These are phyloP conservation scores for Apiospora phragmitis DNA, from an alignment of 2,329 filamentous ascomycete genomes.

Conservation along the genomic window DNA sequence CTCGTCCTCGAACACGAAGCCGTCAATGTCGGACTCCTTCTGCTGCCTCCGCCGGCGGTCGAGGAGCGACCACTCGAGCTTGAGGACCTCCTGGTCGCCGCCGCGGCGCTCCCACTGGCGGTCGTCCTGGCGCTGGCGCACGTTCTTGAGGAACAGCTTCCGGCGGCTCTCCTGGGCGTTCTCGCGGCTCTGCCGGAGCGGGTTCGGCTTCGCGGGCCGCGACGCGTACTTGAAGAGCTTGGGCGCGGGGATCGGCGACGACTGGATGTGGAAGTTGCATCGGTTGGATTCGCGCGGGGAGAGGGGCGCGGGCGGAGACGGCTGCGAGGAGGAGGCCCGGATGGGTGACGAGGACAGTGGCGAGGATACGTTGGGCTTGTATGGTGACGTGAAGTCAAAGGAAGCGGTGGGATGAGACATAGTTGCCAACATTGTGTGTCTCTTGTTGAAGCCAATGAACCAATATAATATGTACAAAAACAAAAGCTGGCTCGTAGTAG, in stretches of 20 bases:
- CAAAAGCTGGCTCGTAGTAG: neutral
- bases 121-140: constrained; percentile 61
- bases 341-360: constrained; percentile 61
- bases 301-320: constrained; percentile 41
- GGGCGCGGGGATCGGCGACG: constrained; percentile 34
- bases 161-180: constrained; percentile 64
- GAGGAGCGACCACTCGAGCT: constrained; percentile 43
- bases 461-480: neutral
- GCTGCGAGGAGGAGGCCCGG: constrained; percentile 50
- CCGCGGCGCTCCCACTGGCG: constrained; percentile 60
- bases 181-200: constrained; percentile 60
- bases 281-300: constrained; percentile 45
- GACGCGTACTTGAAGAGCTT: constrained; percentile 48
- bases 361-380: constrained; percentile 52
- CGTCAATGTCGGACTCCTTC: constrained; percentile 39
- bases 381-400: constrained; percentile 38
- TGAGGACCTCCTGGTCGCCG: constrained; percentile 60
- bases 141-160: constrained; percentile 68
- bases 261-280: constrained; percentile 36
- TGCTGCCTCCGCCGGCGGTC: constrained; percentile 39
- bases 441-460: neutral
- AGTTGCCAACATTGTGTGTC: constrained; percentile 34
- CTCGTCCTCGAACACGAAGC: constrained; percentile 49
- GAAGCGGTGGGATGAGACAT: constrained; percentile 45
- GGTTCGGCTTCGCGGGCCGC: constrained; percentile 61